Base-by-base conservation (phyloP, 2,329 filamentous ascomycete species). In the Paraphaeosphaeria minitans region DNA sequence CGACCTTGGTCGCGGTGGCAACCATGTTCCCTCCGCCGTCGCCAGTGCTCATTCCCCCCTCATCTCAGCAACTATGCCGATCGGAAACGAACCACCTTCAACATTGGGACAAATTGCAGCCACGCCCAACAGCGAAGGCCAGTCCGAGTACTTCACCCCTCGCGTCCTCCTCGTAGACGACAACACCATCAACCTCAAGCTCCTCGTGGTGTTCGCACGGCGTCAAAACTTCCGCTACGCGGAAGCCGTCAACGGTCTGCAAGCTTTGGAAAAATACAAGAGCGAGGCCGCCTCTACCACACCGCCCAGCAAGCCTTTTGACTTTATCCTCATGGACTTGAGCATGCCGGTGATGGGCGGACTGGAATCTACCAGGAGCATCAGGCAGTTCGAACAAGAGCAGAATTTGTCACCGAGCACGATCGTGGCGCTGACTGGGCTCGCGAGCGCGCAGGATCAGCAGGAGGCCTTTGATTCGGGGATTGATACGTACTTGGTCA, bases 171-270 rank as follows among this genome's bases (percentile, higher is more conserved):
- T 74, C 33, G 72, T 74, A 47, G 72, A 75, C 57, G 73, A 75
- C 57, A 75, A 75, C 59, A 63, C 64, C 12, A 74, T 75, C 63
- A 75, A 75, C 49, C 66, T 74, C 39, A 73, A 73, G 47, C 66
- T 75, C 24, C 66, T 75, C 31, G 72, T 78, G 19, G 80, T 81
- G 66, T 83, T 82, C 49, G 67, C 69, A n/a, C 68, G 68, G 48
- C 72, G 71, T 12, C 66, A 75, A 54, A 63, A 62, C 4, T 58
- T 72, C 4, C 64, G 62, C 16, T 74, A 71, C 56, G 56, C 55
- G 7, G 66, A 73, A 61, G 72, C 74, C 2, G 63, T 58, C 8
- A 74, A 76, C 54, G 74, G 74, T 13, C 69, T 74, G 22, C 64
- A 75, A 61, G 74, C 74, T 0, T 55, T 74, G 8, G 62, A 72